Evolutionary conservation across 768 basidiomycete genomes (phyloP).

Genomic region (Amanita rimosa): DNA sequence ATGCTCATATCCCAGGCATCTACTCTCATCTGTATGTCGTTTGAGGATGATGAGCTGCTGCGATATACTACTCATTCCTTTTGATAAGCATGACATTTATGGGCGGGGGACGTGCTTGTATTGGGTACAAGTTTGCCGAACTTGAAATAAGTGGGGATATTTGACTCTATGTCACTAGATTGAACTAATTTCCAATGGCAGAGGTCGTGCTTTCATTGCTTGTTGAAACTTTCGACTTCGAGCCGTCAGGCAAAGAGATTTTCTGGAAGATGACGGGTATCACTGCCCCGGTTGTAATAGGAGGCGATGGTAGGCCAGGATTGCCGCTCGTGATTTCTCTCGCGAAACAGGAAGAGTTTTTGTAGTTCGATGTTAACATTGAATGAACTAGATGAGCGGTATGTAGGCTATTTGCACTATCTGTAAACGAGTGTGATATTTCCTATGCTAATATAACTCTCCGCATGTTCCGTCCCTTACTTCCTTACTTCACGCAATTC

Average conservation of each 20-base stretch:
- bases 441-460: too few species aligned
- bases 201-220: constrained; percentile 15
- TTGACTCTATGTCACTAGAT: not conserved
- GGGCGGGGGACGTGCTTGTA: constrained; percentile 22
- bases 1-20: constrained; percentile 20
- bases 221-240: constrained; percentile 8
- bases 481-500: not conserved
- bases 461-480: not conserved
- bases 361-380: too few species aligned
- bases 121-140: constrained; percentile 27
- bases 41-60: constrained; percentile 11
- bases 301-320: not conserved
- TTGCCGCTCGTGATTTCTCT: constrained; percentile 2
- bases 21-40: constrained; percentile 18
- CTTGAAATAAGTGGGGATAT: constrained; percentile 22
- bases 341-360: not conserved
- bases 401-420: too few species aligned
- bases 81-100: constrained; percentile 21
- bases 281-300: not conserved
- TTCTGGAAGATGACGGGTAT: constrained; percentile 5
- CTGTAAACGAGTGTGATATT: too few species aligned
- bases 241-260: constrained; percentile 4
- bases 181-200: not conserved
- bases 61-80: constrained; percentile 11
- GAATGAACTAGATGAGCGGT: too few species aligned